Conservation (phyloP, 2,329 filamentous ascomycete species). For the Chaetomiaceae sp. region DNA sequence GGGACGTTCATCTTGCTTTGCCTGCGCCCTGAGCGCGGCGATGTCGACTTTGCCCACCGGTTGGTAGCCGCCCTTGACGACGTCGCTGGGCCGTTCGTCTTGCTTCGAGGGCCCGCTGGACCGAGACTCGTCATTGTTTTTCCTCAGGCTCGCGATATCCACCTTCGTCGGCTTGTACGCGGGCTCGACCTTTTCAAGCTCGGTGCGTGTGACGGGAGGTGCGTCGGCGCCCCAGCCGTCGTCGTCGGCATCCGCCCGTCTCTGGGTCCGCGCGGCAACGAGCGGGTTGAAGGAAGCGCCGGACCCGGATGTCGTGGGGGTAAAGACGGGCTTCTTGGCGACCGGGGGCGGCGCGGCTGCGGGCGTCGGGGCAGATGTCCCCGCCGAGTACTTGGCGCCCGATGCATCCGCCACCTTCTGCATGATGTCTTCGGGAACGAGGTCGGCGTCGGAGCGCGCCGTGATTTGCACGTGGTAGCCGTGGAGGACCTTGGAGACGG, state of each 20-base stretch:
- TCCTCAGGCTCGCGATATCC: constrained; percentile 80
- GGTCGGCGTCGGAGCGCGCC: constrained; percentile 82
- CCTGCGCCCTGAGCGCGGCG: constrained; percentile 76
- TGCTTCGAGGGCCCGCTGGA: constrained; percentile 45
- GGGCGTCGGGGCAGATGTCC: constrained; percentile 50
- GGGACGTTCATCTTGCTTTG: constrained; percentile 73
- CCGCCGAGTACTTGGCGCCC: constrained; percentile 85
- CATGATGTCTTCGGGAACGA: constrained; percentile 82
- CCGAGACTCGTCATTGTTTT: constrained; percentile 63
- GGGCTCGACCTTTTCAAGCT: constrained; percentile 86
- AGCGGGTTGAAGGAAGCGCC: constrained; percentile 62
- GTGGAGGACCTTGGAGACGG: constrained; percentile 87
- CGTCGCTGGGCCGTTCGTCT: constrained; percentile 50
- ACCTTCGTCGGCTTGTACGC: constrained; percentile 96
- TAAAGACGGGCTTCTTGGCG: constrained; percentile 88
- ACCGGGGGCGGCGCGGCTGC: constrained; percentile 63
- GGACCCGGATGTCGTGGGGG: constrained; percentile 58
- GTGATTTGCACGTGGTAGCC: constrained; percentile 98
- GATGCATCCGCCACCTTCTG: constrained; percentile 94
- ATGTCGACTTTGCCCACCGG: constrained; percentile 98
- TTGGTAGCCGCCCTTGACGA: constrained; percentile 84
- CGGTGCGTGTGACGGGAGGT: constrained; percentile 78
- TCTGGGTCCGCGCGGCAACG: constrained; percentile 59
- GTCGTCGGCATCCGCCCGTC: constrained; percentile 59
- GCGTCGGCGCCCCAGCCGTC: constrained; percentile 97